Evolutionary conservation across 2,329 filamentous ascomycete species (phyloP).

Genomic region (Rutstroemia sp.): DNA sequence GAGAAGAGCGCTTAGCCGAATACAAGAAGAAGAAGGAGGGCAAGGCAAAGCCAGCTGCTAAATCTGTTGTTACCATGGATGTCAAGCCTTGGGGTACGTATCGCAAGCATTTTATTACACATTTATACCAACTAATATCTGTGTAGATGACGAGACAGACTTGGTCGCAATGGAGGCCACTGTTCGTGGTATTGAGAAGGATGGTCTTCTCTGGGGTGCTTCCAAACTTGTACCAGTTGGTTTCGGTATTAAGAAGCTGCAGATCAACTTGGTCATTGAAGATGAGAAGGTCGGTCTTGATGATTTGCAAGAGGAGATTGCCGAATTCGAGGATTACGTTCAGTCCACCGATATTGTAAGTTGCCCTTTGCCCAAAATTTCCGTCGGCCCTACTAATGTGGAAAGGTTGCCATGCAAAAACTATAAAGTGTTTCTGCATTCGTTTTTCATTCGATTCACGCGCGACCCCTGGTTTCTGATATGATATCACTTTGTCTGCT

Average conservation of each 20-base stretch:
- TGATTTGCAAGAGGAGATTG: conserved; percentile 82
- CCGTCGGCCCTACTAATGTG: conserved; percentile 18
- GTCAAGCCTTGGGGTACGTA: conserved; percentile 97
- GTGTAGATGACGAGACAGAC: conserved; percentile 81
- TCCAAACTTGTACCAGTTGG: conserved; percentile 85
- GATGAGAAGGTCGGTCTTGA: conserved; percentile 89
- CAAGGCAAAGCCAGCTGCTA: conserved; percentile 87
- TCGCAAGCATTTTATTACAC: not conserved
- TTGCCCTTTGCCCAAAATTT: conserved; percentile 10
- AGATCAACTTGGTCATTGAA: conserved; percentile 97
- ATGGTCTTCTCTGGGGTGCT: conserved; percentile 93
- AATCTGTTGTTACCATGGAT: conserved; percentile 92
- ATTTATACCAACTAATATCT: conserved; percentile 16
- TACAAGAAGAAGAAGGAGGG: conserved; percentile 96
- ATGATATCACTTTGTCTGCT: conserved; percentile 21
- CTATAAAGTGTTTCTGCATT: conserved; percentile 50
- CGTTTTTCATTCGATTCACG: conserved; percentile 8
- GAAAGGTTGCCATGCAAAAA: conserved; percentile 75
- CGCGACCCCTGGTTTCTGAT: conserved; percentile 18
- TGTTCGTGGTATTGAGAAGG: conserved; percentile 79
- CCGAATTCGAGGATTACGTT: conserved; percentile 85
- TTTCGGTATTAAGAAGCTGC: conserved; percentile 98
- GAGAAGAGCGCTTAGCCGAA: conserved; percentile 83
- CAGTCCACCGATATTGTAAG: conserved; percentile 83
- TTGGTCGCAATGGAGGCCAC: conserved; percentile 73